Evolutionary conservation across 2,329 filamentous ascomycete genomes (phyloP), one percentile per base, ranked within the genome.

Genomic region (Calonectria fujianensis): DNA sequence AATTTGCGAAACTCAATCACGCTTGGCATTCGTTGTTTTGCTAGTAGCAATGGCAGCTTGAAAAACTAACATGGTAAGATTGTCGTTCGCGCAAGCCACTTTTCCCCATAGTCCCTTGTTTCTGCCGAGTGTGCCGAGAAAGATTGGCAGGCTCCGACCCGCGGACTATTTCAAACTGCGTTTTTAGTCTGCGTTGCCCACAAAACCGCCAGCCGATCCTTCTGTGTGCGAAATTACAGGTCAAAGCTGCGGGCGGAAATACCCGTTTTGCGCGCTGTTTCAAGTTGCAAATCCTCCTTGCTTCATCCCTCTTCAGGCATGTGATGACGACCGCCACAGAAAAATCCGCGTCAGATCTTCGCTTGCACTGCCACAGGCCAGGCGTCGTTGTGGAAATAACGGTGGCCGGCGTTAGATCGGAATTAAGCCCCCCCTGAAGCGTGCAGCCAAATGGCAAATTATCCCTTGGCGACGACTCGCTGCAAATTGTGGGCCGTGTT

Each of bases 351-450:
- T 37, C 54, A 27, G 54, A 59, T 59, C 10, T 41, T 20, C 37
- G 9, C 24, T 10, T 63, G 57, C 57, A 63, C 57, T 63, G 57
- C 57, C 57, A 63, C 57, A 45, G 4, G n/a, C 57, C 27, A 20
- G 35, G 13, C 11, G 41, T 18, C n/a, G 24, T 27, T 29, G 61
- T 65, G 52, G 39, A 27, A 63, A 59, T 50, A 18, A 27, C 51
- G n/a, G 29, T n/a, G 20, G 45, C 20, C 67, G 68, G 68, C 54
- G 68, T 64, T 64, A 70, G n/a, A 27, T 32, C 68, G 68, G 68
- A 64, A 35, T 70, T 70, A 70, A 64, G 29, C 31, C 68, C 68
- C 68, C 68, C 68, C 68, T 70, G 54, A 70, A n/a, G 32, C 27
- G 57, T 48, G 68, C 68, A 48, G 57, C 31, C 18, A 32, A 50